phyloP scores from a whole-genome alignment of 306 rosid genomes.

The Acacia melanoxylon region DNA sequence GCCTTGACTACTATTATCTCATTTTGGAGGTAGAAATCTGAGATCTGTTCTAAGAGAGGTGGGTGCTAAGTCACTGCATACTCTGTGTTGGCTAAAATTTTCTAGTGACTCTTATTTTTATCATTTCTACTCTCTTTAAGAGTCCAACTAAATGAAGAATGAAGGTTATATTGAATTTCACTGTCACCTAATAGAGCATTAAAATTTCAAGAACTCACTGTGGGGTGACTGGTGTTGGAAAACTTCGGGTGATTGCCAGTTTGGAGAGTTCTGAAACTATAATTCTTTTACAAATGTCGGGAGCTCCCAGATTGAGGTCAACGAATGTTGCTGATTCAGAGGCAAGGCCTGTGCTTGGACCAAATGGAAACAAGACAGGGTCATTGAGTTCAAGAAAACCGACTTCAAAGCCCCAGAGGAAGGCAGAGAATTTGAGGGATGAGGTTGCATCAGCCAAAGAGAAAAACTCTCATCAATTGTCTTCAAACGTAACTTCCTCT shows the following conservation, averaged over 20 bases:
- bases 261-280: slow-evolving; percentile 26
- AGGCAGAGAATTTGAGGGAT: slow-evolving; percentile 51
- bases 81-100: slow-evolving; percentile 28
- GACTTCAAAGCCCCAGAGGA: slow-evolving; percentile 58
- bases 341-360: slow-evolving; percentile 70
- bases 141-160: slow-evolving; percentile 18
- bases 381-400: slow-evolving; percentile 54
- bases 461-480: slow-evolving; percentile 52
- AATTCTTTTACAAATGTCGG: slow-evolving; percentile 50
- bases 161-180: slow-evolving; percentile 34
- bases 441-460: slow-evolving; percentile 54
- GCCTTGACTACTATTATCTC: slow-evolving; percentile 21
- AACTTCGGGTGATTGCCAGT: slow-evolving; percentile 17
- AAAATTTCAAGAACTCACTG: slow-evolving; percentile 25
- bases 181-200: slow-evolving; percentile 33
- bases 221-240: slow-evolving; percentile 25
- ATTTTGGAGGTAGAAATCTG: slow-evolving; percentile 36
- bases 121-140: slow-evolving; percentile 28
- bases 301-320: slow-evolving; percentile 83
- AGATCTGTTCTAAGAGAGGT: slow-evolving; percentile 54
- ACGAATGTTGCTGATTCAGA: slow-evolving; percentile 81
- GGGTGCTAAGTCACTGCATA: slow-evolving; percentile 34
- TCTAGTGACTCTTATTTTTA: slow-evolving; percentile 17
- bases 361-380: slow-evolving; percentile 74
- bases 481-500: slow-evolving; percentile 42